phyloP scores from a whole-genome alignment of 2,329 filamentous ascomycete genomes.

The Arthroderma sp. region DNA sequence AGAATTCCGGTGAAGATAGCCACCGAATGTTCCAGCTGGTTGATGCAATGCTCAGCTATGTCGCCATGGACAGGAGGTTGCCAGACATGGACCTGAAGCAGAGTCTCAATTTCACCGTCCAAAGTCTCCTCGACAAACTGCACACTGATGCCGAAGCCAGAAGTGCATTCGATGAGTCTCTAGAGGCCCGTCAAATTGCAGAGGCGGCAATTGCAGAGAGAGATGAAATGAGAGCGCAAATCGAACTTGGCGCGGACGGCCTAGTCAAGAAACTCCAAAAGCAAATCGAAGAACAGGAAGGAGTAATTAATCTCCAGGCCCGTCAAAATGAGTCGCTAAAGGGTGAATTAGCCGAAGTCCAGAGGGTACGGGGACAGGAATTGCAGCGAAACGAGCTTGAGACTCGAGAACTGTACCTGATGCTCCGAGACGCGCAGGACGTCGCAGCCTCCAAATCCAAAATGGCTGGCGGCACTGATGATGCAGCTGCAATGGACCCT shows the following conservation, averaged over 20 bases:
- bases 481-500: conserved; percentile 52
- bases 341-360: conserved; percentile 75
- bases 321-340: conserved; percentile 81
- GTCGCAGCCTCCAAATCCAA: conserved; percentile 81
- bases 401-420: conserved; percentile 90
- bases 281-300: conserved; percentile 83
- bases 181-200: conserved; percentile 82
- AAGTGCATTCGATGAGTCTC: conserved; percentile 79
- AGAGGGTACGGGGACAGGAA: conserved; percentile 76
- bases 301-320: conserved; percentile 77
- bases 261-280: conserved; percentile 85
- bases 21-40: conserved; percentile 94
- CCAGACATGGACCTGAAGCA: conserved; percentile 98
- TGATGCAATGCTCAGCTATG: conserved; percentile 97
- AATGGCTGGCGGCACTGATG: conserved; percentile 39
- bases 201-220: conserved; percentile 93
- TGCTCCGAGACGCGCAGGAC: conserved; percentile 95
- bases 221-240: conserved; percentile 80
- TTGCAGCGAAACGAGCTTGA: conserved; percentile 91
- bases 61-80: conserved; percentile 90
- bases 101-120: conserved; percentile 92
- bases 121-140: conserved; percentile 85
- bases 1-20: conserved; percentile 84
- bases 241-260: conserved; percentile 86
- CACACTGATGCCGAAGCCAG: conserved; percentile 93